These are phyloP conservation scores for Colletotrichum australisinense DNA, from an alignment of 2,329 filamentous ascomycete genomes.

Conservation along the genomic window DNA sequence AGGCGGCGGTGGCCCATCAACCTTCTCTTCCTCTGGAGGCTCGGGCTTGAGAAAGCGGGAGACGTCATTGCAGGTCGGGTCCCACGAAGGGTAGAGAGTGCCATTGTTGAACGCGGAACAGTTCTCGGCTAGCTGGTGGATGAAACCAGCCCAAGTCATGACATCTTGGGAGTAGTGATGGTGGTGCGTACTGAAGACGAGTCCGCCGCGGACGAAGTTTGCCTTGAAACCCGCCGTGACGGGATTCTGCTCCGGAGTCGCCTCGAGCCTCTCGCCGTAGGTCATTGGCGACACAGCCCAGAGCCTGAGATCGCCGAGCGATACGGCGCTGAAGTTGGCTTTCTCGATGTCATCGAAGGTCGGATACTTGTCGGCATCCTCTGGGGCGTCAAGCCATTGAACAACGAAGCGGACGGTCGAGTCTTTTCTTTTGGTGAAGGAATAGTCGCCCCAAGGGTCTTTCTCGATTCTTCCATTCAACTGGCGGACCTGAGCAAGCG, in stretches of 20 bases:
- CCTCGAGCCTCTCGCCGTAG: conserved; percentile 52
- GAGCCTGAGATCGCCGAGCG: conserved; percentile 46
- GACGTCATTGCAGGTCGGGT: conserved; percentile 48
- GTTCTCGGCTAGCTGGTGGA: conserved; percentile 55
- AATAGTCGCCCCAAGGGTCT: conserved; percentile 48
- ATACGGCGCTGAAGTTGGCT: conserved; percentile 45
- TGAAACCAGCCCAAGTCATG: conserved; percentile 52
- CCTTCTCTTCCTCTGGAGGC: conserved; percentile 40
- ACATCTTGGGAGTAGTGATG: conserved; percentile 57
- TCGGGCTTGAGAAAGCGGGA: conserved; percentile 46
- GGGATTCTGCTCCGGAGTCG: conserved; percentile 47
- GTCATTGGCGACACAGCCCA: conserved; percentile 52
- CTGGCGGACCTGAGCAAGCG: conserved; percentile 50
- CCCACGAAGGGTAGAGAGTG: conserved; percentile 47
- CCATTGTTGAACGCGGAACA: conserved; percentile 47
- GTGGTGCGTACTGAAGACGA: conserved; percentile 54
- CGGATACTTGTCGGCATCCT: not conserved
- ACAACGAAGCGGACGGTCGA: conserved; percentile 49
- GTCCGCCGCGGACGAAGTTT: conserved; percentile 53
- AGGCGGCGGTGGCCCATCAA: conserved; percentile 45
- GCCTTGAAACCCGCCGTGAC: conserved; percentile 51
- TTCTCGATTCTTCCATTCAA: conserved; percentile 53
- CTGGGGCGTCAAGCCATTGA: conserved; percentile 49
- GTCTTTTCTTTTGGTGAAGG: conserved; percentile 48
- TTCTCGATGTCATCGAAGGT: conserved; percentile 52